These are phyloP conservation scores for Candida chauliodis DNA, from an alignment of 805 yeast genomes.

Conservation along the genomic window DNA sequence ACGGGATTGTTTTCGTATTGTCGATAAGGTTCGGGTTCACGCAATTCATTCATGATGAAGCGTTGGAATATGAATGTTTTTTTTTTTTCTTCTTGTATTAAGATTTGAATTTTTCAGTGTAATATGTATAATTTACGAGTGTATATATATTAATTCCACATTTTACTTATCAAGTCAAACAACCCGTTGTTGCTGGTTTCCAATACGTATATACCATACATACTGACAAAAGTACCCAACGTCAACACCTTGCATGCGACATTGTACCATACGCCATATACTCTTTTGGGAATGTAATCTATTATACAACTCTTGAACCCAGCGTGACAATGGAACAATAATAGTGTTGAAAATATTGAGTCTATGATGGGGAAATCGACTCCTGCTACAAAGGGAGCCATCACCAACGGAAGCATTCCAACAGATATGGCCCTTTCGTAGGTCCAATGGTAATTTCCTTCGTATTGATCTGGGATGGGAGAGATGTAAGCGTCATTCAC, in stretches of 20 bases:
- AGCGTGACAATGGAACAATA: conserved; percentile 75
- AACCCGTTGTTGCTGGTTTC: conserved; percentile 81
- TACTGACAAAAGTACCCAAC: conserved; percentile 65
- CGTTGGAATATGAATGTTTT: not conserved
- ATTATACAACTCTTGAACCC: conserved; percentile 90
- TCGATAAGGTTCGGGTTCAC: conserved; percentile 11
- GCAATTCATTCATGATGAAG: not conserved
- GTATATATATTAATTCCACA: conserved; percentile 69
- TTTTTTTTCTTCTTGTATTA: too few relatives aligned
- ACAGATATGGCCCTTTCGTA: conserved; percentile 72
- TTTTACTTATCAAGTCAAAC: conserved; percentile 53
- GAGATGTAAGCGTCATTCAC: conserved; percentile 82
- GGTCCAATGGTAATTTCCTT: conserved; percentile 94
- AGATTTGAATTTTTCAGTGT: too few relatives aligned
- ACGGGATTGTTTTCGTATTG: conserved; percentile 1
- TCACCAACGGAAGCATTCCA: conserved; percentile 71
- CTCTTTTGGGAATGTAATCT: conserved; percentile 87
- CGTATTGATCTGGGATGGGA: conserved; percentile 60
- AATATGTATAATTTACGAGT: too few relatives aligned
- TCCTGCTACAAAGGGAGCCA: conserved; percentile 76
- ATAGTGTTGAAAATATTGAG: conserved; percentile 59
- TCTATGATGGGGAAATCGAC: conserved; percentile 68
- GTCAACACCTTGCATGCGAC: conserved; percentile 65
- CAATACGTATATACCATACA: conserved; percentile 78
- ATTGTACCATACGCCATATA: conserved; percentile 73